Evolutionary conservation across 768 basidiomycete species (phyloP).

Genomic region (Pulveroboletus sp.): DNA sequence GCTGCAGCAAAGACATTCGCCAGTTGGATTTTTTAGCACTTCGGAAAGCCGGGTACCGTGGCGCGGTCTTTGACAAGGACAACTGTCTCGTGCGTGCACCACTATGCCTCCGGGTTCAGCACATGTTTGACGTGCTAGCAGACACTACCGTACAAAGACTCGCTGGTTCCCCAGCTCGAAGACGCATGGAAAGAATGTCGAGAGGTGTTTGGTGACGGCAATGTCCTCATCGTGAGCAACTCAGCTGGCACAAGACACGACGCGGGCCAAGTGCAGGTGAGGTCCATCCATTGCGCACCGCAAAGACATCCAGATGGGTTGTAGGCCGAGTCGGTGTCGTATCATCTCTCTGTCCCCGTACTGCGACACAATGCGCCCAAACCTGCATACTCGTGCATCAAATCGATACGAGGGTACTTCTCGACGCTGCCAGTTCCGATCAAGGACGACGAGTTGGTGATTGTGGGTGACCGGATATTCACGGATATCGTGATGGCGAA

Average conservation of each 20-base stretch:
- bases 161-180: slow-evolving; percentile 71
- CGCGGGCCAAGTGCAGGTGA: slow-evolving; percentile 75
- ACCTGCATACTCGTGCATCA: slow-evolving; percentile 76
- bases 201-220: slow-evolving; percentile 67
- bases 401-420: slow-evolving; percentile 74
- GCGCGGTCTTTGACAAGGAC: slow-evolving; percentile 96
- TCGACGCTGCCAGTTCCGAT: slow-evolving; percentile 54
- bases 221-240: slow-evolving; percentile 91
- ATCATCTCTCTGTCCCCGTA: slow-evolving; percentile 78
- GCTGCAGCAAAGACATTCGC: slow-evolving; percentile 73
- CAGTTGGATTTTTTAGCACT: slow-evolving; percentile 76
- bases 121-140: slow-evolving; percentile 26
- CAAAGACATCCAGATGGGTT: neutral
- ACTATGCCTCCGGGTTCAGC: too few relatives aligned
- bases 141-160: slow-evolving; percentile 81
- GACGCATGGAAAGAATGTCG: slow-evolving; percentile 74
- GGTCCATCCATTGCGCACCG: slow-evolving; percentile 18
- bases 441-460: slow-evolving; percentile 60
- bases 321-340: slow-evolving; percentile 83
- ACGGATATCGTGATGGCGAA: slow-evolving; percentile 90
- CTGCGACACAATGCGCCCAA: slow-evolving; percentile 75
- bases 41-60: slow-evolving; percentile 73
- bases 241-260: slow-evolving; percentile 85
- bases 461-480: slow-evolving; percentile 91
- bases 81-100: slow-evolving; percentile 77